phyloP scores from a whole-genome alignment of 75 land plant genomes.

The Sequoiadendron giganteum region DNA sequence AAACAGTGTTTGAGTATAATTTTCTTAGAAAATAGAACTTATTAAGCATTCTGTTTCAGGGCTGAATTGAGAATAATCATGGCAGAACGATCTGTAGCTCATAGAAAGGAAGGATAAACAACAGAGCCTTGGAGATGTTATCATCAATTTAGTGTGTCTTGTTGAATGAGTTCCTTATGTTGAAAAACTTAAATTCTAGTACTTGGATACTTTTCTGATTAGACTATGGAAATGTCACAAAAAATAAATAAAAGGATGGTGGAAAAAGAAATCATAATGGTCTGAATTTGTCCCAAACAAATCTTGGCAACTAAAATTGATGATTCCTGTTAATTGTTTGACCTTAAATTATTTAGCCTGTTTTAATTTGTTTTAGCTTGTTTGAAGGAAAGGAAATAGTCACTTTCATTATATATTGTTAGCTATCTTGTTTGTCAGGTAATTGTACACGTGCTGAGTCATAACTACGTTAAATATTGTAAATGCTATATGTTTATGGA shows the following conservation, averaged over 20 bases:
- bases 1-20: background rate
- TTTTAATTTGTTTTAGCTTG: background rate
- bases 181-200: background rate
- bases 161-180: background rate
- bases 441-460: background rate
- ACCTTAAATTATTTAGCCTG: background rate
- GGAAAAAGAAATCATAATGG: background rate
- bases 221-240: background rate
- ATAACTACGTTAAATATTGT: background rate
- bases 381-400: background rate
- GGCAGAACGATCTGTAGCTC: background rate
- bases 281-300: background rate
- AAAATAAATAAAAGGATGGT: background rate
- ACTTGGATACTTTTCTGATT: background rate
- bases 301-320: background rate
- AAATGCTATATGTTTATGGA: background rate
- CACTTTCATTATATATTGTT: constrained; percentile 5
- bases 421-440: background rate
- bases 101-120: background rate
- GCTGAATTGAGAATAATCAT: background rate
- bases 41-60: background rate
- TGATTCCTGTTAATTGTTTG: background rate
- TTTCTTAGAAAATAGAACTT: background rate
- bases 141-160: background rate
- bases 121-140: background rate